Conservation (phyloP, 768 basidiomycete genomes). For the Rickenella mellea region DNA sequence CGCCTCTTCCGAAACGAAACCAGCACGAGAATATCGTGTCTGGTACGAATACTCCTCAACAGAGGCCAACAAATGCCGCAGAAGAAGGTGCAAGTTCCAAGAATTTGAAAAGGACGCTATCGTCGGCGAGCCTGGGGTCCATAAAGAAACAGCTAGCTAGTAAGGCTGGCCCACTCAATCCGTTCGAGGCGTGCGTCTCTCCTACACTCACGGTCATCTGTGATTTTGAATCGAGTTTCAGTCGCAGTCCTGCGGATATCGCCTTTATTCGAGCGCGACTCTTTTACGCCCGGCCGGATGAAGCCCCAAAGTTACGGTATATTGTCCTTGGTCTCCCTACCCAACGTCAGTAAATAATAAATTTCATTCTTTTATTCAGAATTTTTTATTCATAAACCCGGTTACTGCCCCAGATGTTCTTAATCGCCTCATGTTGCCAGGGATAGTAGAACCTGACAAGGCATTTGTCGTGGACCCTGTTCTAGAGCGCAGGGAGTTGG, state of each 20-base stretch:
- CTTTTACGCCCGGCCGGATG: constrained; percentile 58
- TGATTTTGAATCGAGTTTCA: constrained; percentile 12
- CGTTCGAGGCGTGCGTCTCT: neutral
- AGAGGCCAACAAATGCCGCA: constrained; percentile 11
- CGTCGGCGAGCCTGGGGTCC: too few relatives aligned
- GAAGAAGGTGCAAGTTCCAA: constrained; percentile 16
- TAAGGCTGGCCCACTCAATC: neutral
- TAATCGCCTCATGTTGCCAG: too few relatives aligned
- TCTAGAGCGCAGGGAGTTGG: constrained; percentile 36
- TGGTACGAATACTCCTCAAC: constrained; percentile 12
- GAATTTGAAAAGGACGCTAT: constrained; percentile 12
- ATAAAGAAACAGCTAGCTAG: too few relatives aligned
- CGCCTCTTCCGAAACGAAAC: neutral
- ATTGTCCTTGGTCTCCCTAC: constrained; percentile 59
- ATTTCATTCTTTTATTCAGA: neutral
- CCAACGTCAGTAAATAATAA: constrained; percentile 38
- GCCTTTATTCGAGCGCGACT: constrained; percentile 43
- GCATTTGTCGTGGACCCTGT: constrained; percentile 28
- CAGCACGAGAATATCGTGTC: neutral
- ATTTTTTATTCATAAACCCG: neutral
- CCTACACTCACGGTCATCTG: neutral
- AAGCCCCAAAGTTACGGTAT: constrained; percentile 35
- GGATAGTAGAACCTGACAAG: too few relatives aligned
- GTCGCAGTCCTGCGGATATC: constrained; percentile 41
- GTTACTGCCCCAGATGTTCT: constrained; percentile 45